Evolutionary conservation across 306 rosid species (phyloP).

Genomic region (Fragaria ananassa): DNA sequence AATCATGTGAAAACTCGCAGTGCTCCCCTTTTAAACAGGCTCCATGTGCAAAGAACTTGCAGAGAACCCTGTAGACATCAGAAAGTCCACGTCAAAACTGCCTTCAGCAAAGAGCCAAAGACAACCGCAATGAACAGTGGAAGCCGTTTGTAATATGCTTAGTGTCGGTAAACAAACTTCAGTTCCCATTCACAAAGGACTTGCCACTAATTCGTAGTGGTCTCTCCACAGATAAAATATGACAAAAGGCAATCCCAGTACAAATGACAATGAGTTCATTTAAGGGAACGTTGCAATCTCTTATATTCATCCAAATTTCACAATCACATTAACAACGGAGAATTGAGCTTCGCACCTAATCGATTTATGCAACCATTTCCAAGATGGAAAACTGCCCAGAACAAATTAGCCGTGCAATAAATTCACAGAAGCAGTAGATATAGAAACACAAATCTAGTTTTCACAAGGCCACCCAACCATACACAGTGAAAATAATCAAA

Average conservation of each 20-base stretch:
- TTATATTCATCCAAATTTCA: slow-evolving; percentile 5
- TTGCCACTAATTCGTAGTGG: neutral
- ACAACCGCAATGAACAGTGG: slow-evolving; percentile 12
- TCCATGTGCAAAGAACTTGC: slow-evolving; percentile 96
- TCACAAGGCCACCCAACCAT: neutral
- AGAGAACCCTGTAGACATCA: slow-evolving; percentile 62
- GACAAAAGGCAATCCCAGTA: neutral
- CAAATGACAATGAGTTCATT: neutral
- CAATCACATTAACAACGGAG: neutral
- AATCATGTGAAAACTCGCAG: slow-evolving; percentile 93
- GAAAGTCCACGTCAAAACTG: slow-evolving; percentile 13
- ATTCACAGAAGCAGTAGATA: neutral
- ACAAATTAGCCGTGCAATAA: neutral
- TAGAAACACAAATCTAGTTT: neutral
- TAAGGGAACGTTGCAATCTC: neutral
- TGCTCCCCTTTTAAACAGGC: slow-evolving; percentile 97
- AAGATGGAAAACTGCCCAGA: neutral
- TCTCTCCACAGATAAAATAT: neutral
- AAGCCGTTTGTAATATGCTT: neutral
- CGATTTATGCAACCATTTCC: neutral
- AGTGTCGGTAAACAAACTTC: neutral
- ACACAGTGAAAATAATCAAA: slow-evolving; percentile 3
- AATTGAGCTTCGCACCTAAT: neutral
- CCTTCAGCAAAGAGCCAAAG: slow-evolving; percentile 1
- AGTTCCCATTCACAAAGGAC: neutral